Conservation (phyloP, 129 eudicot species). For the Pulicaria dysenterica region DNA sequence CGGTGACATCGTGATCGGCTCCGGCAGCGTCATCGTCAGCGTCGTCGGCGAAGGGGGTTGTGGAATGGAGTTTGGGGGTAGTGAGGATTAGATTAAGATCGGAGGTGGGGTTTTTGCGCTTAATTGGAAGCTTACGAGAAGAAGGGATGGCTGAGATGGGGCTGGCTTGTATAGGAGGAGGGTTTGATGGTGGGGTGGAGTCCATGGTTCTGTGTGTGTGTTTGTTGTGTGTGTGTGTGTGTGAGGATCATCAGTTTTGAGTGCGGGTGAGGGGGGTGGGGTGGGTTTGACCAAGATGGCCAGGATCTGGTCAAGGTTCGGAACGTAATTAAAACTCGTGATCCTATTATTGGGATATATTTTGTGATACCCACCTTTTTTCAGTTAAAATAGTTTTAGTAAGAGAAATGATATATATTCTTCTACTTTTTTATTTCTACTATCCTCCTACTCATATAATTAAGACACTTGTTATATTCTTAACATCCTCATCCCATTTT, state of each 20-base stretch:
- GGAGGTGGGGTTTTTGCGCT: conserved; percentile 64
- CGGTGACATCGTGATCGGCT: background rate
- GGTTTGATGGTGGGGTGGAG: conserved; percentile 55
- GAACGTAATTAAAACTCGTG: background rate
- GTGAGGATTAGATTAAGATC: conserved; percentile 20
- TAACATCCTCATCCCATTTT: no score
- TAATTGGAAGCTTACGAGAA: conserved; percentile 67
- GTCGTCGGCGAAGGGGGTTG: background rate
- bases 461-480: no score
- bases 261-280: conserved; percentile 23
- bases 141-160: conserved; percentile 37
- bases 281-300: conserved; percentile 32
- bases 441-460: no score
- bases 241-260: conserved; percentile 18
- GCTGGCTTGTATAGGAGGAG: conserved; percentile 30
- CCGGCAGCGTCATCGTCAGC: background rate
- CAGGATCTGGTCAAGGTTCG: conserved; percentile 38
- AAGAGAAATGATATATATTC: no score
- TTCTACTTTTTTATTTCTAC: no score
- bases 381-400: background rate
- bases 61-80: conserved; percentile 26
- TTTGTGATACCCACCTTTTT: conserved; percentile 13
- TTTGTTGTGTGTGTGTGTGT: conserved; percentile 15
- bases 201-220: conserved; percentile 45
- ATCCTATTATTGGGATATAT: conserved; percentile 21